phyloP scores from a whole-genome alignment of 2,329 filamentous ascomycete genomes.

The Ophiocordyceps camponoti-floridani region DNA sequence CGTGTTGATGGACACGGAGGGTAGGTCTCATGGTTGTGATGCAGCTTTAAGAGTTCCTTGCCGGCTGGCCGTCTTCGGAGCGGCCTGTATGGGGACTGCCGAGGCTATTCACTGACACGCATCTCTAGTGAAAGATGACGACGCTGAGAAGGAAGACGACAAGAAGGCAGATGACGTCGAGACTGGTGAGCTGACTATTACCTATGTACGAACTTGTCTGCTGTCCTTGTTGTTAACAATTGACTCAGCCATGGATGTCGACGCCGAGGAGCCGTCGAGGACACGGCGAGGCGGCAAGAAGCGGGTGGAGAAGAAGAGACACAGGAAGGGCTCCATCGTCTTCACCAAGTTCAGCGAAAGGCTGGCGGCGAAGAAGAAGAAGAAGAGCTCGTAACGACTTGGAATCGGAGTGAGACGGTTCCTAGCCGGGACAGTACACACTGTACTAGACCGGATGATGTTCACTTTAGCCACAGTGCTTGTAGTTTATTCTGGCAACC shows the following conservation, averaged over 20 bases:
- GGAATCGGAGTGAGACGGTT: neutral
- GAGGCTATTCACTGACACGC: neutral
- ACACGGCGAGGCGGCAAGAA: slow-evolving; percentile 24
- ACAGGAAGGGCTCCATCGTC: slow-evolving; percentile 38
- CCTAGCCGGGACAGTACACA: too few species aligned
- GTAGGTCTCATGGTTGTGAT: slow-evolving; percentile 6
- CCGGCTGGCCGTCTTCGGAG: too few species aligned
- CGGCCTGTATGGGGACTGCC: too few species aligned
- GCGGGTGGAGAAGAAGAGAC: slow-evolving; percentile 37
- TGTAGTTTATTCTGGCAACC: too few species aligned
- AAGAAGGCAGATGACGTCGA: slow-evolving; percentile 12
- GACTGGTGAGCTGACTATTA: slow-evolving; percentile 8
- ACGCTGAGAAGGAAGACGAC: neutral
- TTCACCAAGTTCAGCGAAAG: slow-evolving; percentile 40
- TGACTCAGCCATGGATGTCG: slow-evolving; percentile 36
- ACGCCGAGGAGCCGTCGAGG: slow-evolving; percentile 25
- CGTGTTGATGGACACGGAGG: slow-evolving; percentile 25
- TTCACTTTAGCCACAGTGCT: too few species aligned
- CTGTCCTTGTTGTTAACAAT: too few species aligned
- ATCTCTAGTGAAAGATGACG: neutral
- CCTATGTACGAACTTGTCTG: too few species aligned
- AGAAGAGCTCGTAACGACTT: neutral
- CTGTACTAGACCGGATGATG: too few species aligned
- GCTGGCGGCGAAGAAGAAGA: slow-evolving; percentile 18
- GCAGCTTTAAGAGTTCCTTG: too few species aligned